These are phyloP conservation scores for Tympanopsis confertula DNA, from an alignment of 2,329 filamentous ascomycete species.

Conservation along the genomic window DNA sequence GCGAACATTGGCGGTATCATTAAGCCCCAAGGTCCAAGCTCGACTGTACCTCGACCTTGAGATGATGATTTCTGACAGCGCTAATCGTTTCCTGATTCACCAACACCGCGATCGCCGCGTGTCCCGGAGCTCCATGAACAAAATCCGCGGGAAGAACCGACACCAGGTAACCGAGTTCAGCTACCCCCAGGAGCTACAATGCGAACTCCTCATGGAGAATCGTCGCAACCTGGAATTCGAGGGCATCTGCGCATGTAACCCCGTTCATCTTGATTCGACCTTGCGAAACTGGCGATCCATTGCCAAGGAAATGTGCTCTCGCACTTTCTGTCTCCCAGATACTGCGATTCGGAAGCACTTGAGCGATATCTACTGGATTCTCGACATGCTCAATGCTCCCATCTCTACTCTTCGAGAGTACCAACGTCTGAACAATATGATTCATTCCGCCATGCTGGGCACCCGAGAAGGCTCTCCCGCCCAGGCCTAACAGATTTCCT, in stretches of 20 bases:
- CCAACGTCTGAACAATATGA: too few species aligned
- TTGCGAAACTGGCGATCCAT: slow-evolving; percentile 28
- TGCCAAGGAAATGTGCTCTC: slow-evolving; percentile 26
- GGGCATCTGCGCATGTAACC: slow-evolving; percentile 20
- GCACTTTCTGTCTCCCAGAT: slow-evolving; percentile 30
- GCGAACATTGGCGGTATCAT: background rate
- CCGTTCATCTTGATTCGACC: slow-evolving; percentile 22
- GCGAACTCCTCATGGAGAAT: slow-evolving; percentile 25
- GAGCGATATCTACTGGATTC: slow-evolving; percentile 25
- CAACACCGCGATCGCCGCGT: slow-evolving; percentile 24
- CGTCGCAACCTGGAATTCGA: slow-evolving; percentile 24
- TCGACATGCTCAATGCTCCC: slow-evolving; percentile 29
- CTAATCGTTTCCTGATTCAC: slow-evolving; percentile 27
- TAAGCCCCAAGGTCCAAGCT: background rate
- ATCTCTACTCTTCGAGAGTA: background rate
- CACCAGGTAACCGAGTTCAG: slow-evolving; percentile 30
- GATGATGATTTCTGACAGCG: slow-evolving; percentile 6
- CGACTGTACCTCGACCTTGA: background rate
- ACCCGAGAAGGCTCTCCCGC: too few species aligned
- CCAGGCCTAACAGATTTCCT: too few species aligned
- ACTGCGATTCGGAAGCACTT: slow-evolving; percentile 28
- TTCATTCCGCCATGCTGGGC: too few species aligned
- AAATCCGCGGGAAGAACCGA: slow-evolving; percentile 23
- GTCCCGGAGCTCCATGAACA: slow-evolving; percentile 11
- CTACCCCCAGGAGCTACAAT: slow-evolving; percentile 30